A percentile compares a stretch with the other conserved stretches of the same genome.
Conservation (phyloP, 2,329 filamentous ascomycete genomes). For the Penicillium rolfsii region DNA sequence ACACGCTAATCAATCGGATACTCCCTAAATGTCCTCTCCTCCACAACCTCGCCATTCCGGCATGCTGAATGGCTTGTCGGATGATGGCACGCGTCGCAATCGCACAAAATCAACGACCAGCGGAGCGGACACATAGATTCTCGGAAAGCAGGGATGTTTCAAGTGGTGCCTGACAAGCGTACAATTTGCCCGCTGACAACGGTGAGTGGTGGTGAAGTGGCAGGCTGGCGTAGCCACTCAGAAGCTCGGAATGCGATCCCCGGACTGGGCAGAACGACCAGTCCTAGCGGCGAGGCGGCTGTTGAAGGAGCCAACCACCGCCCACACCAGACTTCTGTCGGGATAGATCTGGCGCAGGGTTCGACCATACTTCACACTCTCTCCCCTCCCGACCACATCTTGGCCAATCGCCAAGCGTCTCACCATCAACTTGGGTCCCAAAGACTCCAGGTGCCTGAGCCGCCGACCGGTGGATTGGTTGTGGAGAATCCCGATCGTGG, state of each 20-base stretch:
- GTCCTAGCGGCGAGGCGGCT: constrained; percentile 22
- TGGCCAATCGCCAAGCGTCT: constrained; percentile 16
- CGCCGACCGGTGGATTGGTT: constrained; percentile 18
- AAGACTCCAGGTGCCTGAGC: constrained; percentile 9
- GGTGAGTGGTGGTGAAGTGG: constrained; percentile 16
- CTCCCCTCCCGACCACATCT: not conserved
- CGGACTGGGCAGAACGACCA: constrained; percentile 20
- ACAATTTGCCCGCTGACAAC: constrained; percentile 1
- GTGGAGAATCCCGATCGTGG: constrained; percentile 11
- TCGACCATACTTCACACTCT: not conserved
- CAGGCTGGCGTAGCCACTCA: constrained; percentile 19
- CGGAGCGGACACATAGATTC: constrained; percentile 14
- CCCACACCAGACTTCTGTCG: constrained; percentile 4
- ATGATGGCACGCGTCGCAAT: constrained; percentile 6
- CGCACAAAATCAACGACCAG: not conserved
- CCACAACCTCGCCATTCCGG: constrained; percentile 10
- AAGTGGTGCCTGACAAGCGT: constrained; percentile 8
- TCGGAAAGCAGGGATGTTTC: constrained; percentile 27
- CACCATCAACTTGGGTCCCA: constrained; percentile 23
- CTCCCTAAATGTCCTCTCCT: constrained; percentile 20
- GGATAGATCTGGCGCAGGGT: constrained; percentile 15
- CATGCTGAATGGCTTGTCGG: not conserved
- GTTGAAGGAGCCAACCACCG: constrained; percentile 25
- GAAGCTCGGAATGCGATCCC: constrained; percentile 7
- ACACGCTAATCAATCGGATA: constrained; percentile 27